Conservation (phyloP, 495 filamentous ascomycete species). For the Margaritispora aquatica region DNA sequence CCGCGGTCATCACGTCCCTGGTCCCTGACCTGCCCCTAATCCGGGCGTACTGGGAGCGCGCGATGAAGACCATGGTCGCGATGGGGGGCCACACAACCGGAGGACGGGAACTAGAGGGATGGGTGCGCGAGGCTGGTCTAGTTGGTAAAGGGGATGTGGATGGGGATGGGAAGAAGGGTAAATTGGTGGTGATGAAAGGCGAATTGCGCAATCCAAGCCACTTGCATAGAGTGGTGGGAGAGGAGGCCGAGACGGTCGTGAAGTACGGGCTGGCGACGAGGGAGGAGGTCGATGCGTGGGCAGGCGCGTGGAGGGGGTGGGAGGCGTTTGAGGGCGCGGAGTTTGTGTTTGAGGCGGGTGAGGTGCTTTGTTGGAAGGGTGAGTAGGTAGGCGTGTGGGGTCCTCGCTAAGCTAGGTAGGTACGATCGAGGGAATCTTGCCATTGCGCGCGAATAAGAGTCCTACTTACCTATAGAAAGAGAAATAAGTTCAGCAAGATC, state of each 20-base stretch:
- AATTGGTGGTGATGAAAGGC: no score
- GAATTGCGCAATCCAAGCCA: constrained; percentile 5
- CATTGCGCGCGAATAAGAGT: no score
- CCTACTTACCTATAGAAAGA: no score
- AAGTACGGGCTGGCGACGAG: constrained; percentile 9
- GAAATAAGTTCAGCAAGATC: no score
- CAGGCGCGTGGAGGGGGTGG: constrained; percentile 4
- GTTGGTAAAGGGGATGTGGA: neutral
- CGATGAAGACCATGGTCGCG: neutral
- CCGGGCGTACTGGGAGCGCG: constrained; percentile 1
- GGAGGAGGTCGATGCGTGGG: constrained; percentile 7
- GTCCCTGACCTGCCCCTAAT: neutral
- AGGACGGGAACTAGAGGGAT: neutral
- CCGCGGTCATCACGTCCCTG: neutral
- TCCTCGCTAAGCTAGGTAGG: no score
- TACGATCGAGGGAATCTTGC: no score
- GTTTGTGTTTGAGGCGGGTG: constrained; percentile 3
- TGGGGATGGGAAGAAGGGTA: neutral
- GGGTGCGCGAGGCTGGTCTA: constrained; percentile 3
- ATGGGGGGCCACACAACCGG: constrained; percentile 4
- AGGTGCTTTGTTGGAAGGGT: constrained; percentile 7
- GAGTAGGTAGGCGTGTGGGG: no score
- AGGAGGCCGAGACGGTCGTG: neutral
- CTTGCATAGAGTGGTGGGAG: neutral
- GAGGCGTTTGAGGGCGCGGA: constrained; percentile 2